A percentile compares a stretch with the other conserved stretches of the same genome.
These are phyloP conservation scores for Aspergillus sp. DNA, from an alignment of 2,329 filamentous ascomycete genomes.

Conservation along the genomic window DNA sequence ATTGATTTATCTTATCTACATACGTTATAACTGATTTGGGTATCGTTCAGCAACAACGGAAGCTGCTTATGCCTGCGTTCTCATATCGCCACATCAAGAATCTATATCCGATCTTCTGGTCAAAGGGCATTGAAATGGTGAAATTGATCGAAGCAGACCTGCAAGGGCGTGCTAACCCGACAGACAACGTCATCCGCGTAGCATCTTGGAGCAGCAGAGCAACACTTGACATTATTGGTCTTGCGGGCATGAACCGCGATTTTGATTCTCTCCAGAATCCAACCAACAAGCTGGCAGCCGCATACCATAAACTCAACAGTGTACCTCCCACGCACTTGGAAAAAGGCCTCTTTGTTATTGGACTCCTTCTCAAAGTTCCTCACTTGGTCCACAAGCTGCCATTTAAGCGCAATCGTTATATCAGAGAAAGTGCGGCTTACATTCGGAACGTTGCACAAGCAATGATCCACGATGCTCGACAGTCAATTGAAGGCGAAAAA, in stretches of 20 bases:
- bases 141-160: slow-evolving; percentile 57
- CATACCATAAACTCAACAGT: slow-evolving; percentile 33
- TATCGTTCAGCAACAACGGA: slow-evolving; percentile 59
- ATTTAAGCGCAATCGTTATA: slow-evolving; percentile 67
- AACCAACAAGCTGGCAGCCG: slow-evolving; percentile 56
- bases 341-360: slow-evolving; percentile 59
- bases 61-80: slow-evolving; percentile 79
- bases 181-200: slow-evolving; percentile 56
- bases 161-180: slow-evolving; percentile 35
- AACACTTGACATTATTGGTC: slow-evolving; percentile 74
- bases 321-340: slow-evolving; percentile 17
- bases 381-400: slow-evolving; percentile 67
- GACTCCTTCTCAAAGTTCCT: slow-evolving; percentile 61
- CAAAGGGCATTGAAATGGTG: slow-evolving; percentile 69
- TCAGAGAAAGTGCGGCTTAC: slow-evolving; percentile 57
- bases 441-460: slow-evolving; percentile 68
- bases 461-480: slow-evolving; percentile 71
- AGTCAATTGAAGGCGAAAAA: slow-evolving; percentile 42
- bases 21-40: neutral
- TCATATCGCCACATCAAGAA: slow-evolving; percentile 83
- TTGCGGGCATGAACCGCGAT: slow-evolving; percentile 70
- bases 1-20: neutral
- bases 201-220: slow-evolving; percentile 65
- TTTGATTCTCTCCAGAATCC: slow-evolving; percentile 67
- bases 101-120: slow-evolving; percentile 82